Evolutionary conservation across 257 asterid species (phyloP).

Genomic region (Ligustrum vulgare): DNA sequence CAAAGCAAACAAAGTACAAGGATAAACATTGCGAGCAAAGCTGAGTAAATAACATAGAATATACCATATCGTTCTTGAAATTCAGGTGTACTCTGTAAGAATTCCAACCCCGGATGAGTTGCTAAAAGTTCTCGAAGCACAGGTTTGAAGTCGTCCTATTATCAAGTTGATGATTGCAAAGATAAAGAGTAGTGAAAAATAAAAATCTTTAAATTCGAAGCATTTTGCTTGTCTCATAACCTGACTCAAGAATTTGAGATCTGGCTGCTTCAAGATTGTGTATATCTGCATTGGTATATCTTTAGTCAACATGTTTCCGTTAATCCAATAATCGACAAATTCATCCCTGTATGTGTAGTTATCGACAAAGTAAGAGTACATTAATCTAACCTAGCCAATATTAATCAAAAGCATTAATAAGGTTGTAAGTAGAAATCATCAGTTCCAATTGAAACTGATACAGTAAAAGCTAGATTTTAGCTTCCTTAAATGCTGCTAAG

Average conservation of each 20-base stretch:
- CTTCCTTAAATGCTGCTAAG: not conserved
- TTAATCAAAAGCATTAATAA: conserved; percentile 20
- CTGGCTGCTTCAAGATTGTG: conserved; percentile 87
- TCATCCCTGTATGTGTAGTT: conserved; percentile 68
- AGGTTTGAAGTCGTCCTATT: conserved; percentile 91
- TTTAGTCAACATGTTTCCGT: conserved; percentile 82
- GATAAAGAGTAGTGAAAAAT: conserved; percentile 17
- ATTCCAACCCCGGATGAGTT: conserved; percentile 98
- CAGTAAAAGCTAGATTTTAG: not conserved
- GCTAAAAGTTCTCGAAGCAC: conserved; percentile 94
- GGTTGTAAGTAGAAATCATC: conserved; percentile 6
- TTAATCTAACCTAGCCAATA: conserved; percentile 16
- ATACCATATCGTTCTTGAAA: conserved; percentile 99
- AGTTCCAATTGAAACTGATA: conserved; percentile 9
- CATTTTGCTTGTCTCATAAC: conserved; percentile 30
- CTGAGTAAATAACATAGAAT: conserved; percentile 18
- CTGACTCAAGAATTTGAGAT: conserved; percentile 71
- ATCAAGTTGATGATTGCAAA: conserved; percentile 24
- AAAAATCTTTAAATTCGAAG: conserved; percentile 21
- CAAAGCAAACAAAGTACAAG: not conserved
- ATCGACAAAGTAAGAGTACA: conserved; percentile 16
- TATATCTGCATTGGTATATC: conserved; percentile 78
- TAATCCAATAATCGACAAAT: conserved; percentile 86
- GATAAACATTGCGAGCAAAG: not conserved
- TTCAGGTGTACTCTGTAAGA: conserved; percentile 98